A percentile compares a stretch with the other conserved stretches of the same genome.
Evolutionary conservation across 2,329 filamentous ascomycete genomes (phyloP).

Genomic region (Stromatinia cepivora): DNA sequence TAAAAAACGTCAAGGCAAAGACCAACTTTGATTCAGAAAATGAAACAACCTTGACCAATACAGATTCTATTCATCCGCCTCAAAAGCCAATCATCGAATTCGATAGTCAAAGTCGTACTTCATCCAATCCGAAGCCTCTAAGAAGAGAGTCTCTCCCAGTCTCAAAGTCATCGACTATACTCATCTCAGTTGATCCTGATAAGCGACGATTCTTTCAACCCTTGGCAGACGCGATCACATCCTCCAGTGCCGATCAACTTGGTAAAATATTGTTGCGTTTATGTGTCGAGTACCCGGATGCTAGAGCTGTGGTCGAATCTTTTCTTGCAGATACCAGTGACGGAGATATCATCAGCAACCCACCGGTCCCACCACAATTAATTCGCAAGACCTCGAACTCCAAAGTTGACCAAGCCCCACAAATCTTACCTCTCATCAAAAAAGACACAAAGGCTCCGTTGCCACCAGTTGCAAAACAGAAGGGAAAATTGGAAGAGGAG

Average conservation of each 20-base stretch:
- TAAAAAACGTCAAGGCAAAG: not conserved
- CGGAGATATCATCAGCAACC: not conserved
- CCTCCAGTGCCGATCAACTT: not conserved
- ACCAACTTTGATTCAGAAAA: not conserved
- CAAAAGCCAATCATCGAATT: not conserved
- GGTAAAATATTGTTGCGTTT: constrained; percentile 4
- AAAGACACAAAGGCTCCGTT: too few species aligned
- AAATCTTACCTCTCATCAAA: not conserved
- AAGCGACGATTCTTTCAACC: constrained; percentile 20
- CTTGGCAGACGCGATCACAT: constrained; percentile 15
- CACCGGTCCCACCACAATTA: not conserved
- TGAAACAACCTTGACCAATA: not conserved
- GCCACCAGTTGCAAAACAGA: not conserved
- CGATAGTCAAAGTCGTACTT: not conserved
- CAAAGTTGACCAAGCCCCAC: not conserved
- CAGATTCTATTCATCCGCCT: not conserved
- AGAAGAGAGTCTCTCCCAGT: not conserved
- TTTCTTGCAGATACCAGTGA: constrained; percentile 4
- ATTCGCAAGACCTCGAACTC: not conserved
- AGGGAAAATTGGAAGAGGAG: not conserved
- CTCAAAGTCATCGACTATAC: not conserved
- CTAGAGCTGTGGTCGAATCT: constrained; percentile 11
- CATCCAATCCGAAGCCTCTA: not conserved
- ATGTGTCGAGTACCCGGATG: constrained; percentile 16
- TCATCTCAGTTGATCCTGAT: constrained; percentile 5